Base-by-base conservation (phyloP, 805 yeast genomes). In the Phaffomyces thermotolerans region DNA sequence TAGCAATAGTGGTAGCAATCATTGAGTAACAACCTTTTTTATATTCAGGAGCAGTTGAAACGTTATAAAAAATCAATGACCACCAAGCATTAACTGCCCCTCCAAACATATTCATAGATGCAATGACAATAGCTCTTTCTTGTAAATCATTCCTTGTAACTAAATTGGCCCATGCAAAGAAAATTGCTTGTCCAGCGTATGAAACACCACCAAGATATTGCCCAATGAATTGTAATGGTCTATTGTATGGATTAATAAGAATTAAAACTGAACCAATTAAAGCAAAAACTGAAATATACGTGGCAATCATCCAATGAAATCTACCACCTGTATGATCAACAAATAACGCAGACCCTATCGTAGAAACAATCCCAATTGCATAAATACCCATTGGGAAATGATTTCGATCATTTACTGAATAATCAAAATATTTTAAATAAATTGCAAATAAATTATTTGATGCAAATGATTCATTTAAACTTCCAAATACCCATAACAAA, bases 11-110 rank as follows among this genome's bases (percentile, higher is more conserved):
- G 2, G 84, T 78, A 4, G 73, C 76, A 43, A 78, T 54, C 72
- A 79, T 71, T 0, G 84, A 81, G 50, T 69, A 75, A 43, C 77
- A 71, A 15, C 83, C 84, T 37, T 69, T 71, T 41, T 59, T 63
- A 47, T 72, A 77, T 37, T 63, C 58, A 2, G 83, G 83, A 1
- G 69, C 81, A 35, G 69, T 67, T 6, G 69, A 60, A 2, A 82
- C 81, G 23, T 70, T 59, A 50, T 67, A 79, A 52, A 79, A 76
- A 3, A 78, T 39, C 15, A 79, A 46, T 1, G 77, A 67, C 81
- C 82, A 78, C 83, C 83, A 78, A 2, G 82, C 80, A 55, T 77
- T 78, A 8, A 78, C 77, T 2, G 81, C 79, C 52, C 75, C 72
- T 25, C 78, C 72, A 57, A 76, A 76, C 80, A 77, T 76, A 57